Conservation (phyloP, 2,329 filamentous ascomycete genomes). For the Fusarium dimerum region DNA sequence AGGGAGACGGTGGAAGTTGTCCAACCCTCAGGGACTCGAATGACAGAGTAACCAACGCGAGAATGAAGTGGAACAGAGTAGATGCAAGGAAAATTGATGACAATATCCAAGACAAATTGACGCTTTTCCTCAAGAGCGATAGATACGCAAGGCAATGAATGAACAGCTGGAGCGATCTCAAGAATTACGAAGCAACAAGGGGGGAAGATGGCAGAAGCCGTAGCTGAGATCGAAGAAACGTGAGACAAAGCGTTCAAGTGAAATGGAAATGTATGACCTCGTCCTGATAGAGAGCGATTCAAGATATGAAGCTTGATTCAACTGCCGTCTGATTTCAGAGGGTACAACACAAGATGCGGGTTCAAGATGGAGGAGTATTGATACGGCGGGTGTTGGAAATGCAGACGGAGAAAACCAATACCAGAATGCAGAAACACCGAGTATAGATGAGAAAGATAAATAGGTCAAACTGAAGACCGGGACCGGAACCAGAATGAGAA, state of each 20-base stretch:
- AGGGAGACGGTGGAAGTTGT: conserved; percentile 8
- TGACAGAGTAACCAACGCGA: not conserved
- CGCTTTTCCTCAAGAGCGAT: not conserved
- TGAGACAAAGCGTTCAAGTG: not conserved
- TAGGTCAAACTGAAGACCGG: conserved; percentile 3
- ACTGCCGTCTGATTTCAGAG: not conserved
- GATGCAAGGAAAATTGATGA: not conserved
- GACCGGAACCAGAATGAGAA: not conserved
- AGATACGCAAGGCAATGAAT: not conserved
- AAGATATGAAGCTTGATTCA: not conserved
- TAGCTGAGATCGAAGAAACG: not conserved
- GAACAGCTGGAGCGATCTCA: not conserved
- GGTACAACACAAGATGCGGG: not conserved
- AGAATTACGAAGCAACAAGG: not conserved
- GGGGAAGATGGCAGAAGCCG: not conserved
- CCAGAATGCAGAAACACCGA: not conserved
- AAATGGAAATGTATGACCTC: not conserved
- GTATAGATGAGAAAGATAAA: not conserved
- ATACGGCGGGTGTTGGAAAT: not conserved
- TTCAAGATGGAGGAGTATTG: not conserved
- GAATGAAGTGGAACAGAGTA: not conserved
- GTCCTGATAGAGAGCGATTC: not conserved
- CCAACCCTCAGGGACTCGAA: conserved; percentile 3
- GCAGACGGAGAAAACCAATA: not conserved
- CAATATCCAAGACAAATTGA: not conserved